phyloP scores from a whole-genome alignment of 2,329 filamentous ascomycete genomes.

The Trichophyton schoenleinii region DNA sequence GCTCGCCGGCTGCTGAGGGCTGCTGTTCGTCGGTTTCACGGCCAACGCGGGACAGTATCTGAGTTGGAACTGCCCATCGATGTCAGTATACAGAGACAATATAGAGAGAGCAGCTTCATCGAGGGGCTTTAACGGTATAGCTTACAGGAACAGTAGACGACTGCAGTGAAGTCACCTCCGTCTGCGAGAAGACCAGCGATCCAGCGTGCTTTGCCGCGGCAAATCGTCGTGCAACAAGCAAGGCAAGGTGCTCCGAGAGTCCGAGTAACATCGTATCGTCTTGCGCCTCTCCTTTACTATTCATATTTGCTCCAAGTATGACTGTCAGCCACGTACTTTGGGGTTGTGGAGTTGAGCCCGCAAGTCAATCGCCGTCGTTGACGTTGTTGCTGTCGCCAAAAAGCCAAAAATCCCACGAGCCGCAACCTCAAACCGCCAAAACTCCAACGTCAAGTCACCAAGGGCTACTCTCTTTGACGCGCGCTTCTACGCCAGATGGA shows the following conservation, averaged over 20 bases:
- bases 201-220: slow-evolving; percentile 25
- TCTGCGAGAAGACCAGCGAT: slow-evolving; percentile 29
- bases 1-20: slow-evolving; percentile 12
- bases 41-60: slow-evolving; percentile 38
- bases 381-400: not conserved
- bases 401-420: not conserved
- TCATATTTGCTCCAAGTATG: not conserved
- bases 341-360: not conserved
- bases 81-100: not conserved
- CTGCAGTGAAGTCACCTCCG: slow-evolving; percentile 27
- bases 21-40: slow-evolving; percentile 26
- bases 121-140: not conserved
- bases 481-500: not conserved
- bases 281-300: not conserved
- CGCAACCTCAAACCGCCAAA: not conserved
- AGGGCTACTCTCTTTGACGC: not conserved
- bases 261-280: slow-evolving; percentile 24
- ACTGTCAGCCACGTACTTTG: not conserved
- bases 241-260: slow-evolving; percentile 24
- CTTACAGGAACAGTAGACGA: slow-evolving; percentile 26
- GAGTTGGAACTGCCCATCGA: slow-evolving; percentile 31
- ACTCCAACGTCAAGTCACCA: not conserved
- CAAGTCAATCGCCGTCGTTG: not conserved
- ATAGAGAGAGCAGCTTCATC: not conserved
- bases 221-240: slow-evolving; percentile 27